Evolutionary conservation across 202 grass and related monocot genomes (phyloP), one percentile per base, ranked within the genome.

Genomic region (Panicum hallii): DNA sequence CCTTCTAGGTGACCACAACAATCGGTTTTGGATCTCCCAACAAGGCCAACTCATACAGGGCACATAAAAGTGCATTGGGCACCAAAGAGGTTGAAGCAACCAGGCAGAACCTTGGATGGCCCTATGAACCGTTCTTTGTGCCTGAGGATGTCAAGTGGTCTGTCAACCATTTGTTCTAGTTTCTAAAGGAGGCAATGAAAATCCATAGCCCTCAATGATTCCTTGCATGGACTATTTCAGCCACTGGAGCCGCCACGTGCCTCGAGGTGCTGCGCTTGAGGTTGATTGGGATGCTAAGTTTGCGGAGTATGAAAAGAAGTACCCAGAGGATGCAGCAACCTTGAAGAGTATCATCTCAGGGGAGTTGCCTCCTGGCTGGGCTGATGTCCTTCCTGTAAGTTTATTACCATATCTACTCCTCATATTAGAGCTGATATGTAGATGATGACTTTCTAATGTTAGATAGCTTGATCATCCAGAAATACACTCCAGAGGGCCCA

Each of bases 1-100:
- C 48, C 43, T 55, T 82, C 52, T 82, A 95, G 90, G 93, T 95
- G 70, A 95, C 93, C 6, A 95, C 93, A 28, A 95, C 93, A 30
- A 95, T 92, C 14, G 93, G 93, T 74, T 95, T 84, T 81, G 93
- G 90, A 84, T 95, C 93, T 50, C 93, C 93, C 44, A 92, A 95
- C 93, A 95, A 95, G 71, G 83, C 93, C 47, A 95, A 95, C 83
- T 90, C 90, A 40, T 92, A 92, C 79, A 92, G 90, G 48, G 93
- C 87, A 2, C 93, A 95, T 2, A 90, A 90, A 85, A 81, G 82
- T 69, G 82, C 93, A 30, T 90, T 95, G 45, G 93, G 93, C 43
- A 8, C 80, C 20, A 95, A 90, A 75, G 93, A 95, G 83, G 93
- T 95, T 0, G 90, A 92, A 34, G 93, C 93, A 44, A 92, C 93